A percentile compares a stretch with the other conserved stretches of the same genome.
phyloP scores from a whole-genome alignment of 768 basidiomycete species.

The Artomyces pyxidatus region DNA sequence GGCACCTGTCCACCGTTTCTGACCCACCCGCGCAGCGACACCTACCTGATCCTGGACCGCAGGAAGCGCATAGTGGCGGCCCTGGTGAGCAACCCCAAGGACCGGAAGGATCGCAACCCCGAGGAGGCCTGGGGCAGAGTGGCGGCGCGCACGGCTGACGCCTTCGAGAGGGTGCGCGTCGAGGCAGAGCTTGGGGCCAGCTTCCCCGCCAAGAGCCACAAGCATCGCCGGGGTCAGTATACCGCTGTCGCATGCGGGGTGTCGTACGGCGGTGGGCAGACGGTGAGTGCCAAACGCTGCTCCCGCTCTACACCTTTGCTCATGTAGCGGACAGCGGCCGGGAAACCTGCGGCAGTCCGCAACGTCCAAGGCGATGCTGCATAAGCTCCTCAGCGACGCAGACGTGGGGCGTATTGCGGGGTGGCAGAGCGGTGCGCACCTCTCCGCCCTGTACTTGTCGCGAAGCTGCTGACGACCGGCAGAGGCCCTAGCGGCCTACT shows the following conservation, averaged over 20 bases:
- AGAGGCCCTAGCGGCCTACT: neutral
- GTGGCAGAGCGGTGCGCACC: neutral
- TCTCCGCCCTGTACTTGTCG: neutral
- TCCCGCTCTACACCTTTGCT: neutral
- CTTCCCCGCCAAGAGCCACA: no score
- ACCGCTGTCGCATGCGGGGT: neutral
- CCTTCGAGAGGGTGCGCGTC: neutral
- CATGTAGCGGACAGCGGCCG: no score
- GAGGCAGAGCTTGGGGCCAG: no score
- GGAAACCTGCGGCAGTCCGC: neutral
- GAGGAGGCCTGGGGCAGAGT: neutral
- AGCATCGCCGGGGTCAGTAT: neutral
- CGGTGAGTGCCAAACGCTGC: neutral
- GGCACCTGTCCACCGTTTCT: neutral
- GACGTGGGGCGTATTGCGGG: neutral
- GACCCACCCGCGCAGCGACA: neutral
- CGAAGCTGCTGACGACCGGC: neutral
- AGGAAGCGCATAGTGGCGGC: neutral
- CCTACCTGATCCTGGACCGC: neutral
- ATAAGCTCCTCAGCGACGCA: neutral
- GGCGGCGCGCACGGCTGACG: neutral
- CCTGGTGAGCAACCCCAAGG: neutral
- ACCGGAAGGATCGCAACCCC: neutral
- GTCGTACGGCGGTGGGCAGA: neutral
- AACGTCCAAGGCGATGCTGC: neutral